phyloP scores from a whole-genome alignment of 495 filamentous ascomycete species.

The Achaetomiella virescens region DNA sequence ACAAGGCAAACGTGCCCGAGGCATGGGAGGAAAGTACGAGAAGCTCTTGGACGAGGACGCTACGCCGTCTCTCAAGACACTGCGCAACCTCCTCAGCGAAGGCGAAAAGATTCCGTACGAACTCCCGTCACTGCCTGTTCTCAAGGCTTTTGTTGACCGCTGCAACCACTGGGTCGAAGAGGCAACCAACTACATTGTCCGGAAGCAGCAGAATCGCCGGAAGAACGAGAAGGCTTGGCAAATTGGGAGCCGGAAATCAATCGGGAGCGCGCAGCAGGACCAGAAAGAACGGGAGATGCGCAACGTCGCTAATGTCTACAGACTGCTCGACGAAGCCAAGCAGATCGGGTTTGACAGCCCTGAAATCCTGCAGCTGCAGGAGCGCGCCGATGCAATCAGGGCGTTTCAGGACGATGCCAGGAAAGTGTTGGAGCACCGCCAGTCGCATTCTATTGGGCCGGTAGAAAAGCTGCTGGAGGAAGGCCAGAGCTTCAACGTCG shows the following conservation, averaged over 20 bases:
- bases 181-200: slow-evolving; percentile 91
- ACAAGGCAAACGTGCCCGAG: slow-evolving; percentile 80
- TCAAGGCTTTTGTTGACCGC: slow-evolving; percentile 84
- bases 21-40: slow-evolving; percentile 89
- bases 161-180: slow-evolving; percentile 99
- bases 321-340: slow-evolving; percentile 77
- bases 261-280: slow-evolving; percentile 59
- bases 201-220: slow-evolving; percentile 96
- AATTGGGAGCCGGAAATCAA: slow-evolving; percentile 55
- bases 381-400: slow-evolving; percentile 80
- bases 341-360: slow-evolving; percentile 89
- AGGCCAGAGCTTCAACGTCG: slow-evolving; percentile 85
- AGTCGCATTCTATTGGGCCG: slow-evolving; percentile 55
- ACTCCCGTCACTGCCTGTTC: slow-evolving; percentile 71
- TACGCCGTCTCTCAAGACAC: slow-evolving; percentile 75
- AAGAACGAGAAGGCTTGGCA: slow-evolving; percentile 95
- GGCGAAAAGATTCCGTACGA: slow-evolving; percentile 97
- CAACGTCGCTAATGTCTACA: slow-evolving; percentile 82
- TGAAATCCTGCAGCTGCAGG: slow-evolving; percentile 80
- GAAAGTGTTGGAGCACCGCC: slow-evolving; percentile 54
- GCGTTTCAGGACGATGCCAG: slow-evolving; percentile 78
- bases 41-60: slow-evolving; percentile 74
- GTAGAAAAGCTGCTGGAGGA: slow-evolving; percentile 84
- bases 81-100: slow-evolving; percentile 81
- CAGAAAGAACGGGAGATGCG: slow-evolving; percentile 87